These are phyloP conservation scores for Trichoderma atroviride DNA, from an alignment of 2,329 filamentous ascomycete genomes.

Conservation along the genomic window DNA sequence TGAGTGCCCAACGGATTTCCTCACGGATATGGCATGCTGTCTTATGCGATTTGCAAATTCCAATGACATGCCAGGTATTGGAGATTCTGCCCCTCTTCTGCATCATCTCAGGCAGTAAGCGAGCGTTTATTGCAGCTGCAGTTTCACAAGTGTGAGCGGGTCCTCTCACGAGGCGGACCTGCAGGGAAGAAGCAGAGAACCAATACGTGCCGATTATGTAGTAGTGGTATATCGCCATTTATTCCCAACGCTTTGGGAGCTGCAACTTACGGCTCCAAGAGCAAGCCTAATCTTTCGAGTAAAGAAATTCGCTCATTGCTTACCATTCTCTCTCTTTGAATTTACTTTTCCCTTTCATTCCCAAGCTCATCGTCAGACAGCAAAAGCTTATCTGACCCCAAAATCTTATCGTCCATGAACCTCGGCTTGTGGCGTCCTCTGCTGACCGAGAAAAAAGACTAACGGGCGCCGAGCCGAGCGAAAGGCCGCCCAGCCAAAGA, in stretches of 20 bases:
- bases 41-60: background rate
- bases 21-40: background rate
- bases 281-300: background rate
- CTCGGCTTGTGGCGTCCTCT: conserved; percentile 9
- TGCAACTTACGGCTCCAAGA: background rate
- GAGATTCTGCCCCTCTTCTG: background rate
- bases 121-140: background rate
- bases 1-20: conserved; percentile 1
- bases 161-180: background rate
- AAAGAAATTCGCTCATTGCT: background rate
- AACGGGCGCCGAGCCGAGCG: conserved; percentile 15
- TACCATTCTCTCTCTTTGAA: background rate
- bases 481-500: conserved; percentile 13
- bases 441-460: conserved; percentile 13
- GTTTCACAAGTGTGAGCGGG: background rate
- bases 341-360: background rate
- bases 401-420: conserved; percentile 18
- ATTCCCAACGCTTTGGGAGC: background rate
- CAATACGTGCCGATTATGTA: background rate
- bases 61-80: background rate
- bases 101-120: background rate
- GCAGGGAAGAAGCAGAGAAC: background rate
- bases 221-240: background rate
- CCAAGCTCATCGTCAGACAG: background rate
- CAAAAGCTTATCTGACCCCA: background rate